Evolutionary conservation across 2,329 filamentous ascomycete genomes (phyloP), one percentile per base, ranked within the genome.

Genomic region (Lachnellula willkommii): DNA sequence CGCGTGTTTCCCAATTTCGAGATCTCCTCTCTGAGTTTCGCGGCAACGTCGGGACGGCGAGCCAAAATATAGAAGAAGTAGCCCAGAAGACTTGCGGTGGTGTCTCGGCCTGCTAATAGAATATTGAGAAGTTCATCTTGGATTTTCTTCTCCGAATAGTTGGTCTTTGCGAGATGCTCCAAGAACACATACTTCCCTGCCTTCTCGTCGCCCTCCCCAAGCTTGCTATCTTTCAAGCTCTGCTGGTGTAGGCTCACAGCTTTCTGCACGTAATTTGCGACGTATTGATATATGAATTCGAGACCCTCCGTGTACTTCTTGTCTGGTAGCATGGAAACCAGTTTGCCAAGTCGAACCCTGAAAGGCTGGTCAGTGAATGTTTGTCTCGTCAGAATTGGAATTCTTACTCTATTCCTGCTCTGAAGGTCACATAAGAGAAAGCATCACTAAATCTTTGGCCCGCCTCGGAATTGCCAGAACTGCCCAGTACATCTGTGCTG

Each of bases 81-180:
- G 20, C 66, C 68, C 5, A 77, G 64, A 1, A 76, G 58, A 17
- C 56, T 58, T 11, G 73, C 72, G 2, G 74, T 77, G 2, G 73
- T 76, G 53, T 77, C 75, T 24, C 74, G 65, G 3, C 72, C 73
- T 1, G 74, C 74, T 35, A 75, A 57, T 17, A 76, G 62, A 24
- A 74, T 69, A 37, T 67, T 66, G 20, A 71, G 57, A 5, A 67
- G 52, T 58, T 75, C 69, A 52, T 71, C 69, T 15, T 70, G 65
- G 1, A 76, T 61, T 20, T 72, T 67, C 26, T 67, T 71, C 9
- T 70, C 69, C 61, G 84, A 68, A 39, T 78, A 77, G 24, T 58
- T 73, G 28, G 73, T 66, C 20, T 71, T 70, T 26, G 73, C 75
- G 20, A 84, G 68, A 36, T 78, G 76, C 32, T 77, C 65, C n/a